phyloP scores from a whole-genome alignment of 2,329 filamentous ascomycete species.

The Pseudonectria foliicola region DNA sequence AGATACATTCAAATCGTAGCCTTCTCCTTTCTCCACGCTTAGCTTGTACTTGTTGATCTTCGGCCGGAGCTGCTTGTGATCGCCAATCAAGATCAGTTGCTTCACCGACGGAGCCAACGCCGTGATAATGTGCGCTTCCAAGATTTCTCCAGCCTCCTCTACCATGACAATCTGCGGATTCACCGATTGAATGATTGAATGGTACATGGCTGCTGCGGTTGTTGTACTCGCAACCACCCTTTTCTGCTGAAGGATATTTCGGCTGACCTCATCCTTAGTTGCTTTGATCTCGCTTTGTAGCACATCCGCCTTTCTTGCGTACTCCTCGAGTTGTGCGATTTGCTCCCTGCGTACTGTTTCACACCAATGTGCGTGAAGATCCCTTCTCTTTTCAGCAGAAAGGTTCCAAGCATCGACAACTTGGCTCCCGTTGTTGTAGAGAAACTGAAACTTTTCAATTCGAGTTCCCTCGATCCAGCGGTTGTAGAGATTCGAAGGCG shows the following conservation, averaged over 20 bases:
- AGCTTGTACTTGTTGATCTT: conserved; percentile 56
- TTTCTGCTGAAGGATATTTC: conserved; percentile 41
- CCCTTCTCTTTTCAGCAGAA: conserved; percentile 25
- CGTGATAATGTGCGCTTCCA: conserved; percentile 57
- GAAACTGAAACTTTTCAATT: neutral
- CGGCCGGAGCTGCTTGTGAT: conserved; percentile 65
- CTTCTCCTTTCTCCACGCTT: conserved; percentile 55
- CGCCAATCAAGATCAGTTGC: conserved; percentile 64
- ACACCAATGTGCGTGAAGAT: conserved; percentile 36
- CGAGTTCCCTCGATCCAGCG: conserved; percentile 10
- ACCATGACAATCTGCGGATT: conserved; percentile 55
- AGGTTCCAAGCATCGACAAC: conserved; percentile 46
- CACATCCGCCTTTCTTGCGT: conserved; percentile 34
- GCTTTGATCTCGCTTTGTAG: conserved; percentile 34
- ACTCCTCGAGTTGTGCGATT: conserved; percentile 31
- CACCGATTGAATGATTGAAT: conserved; percentile 44
- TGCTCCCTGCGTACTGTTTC: conserved; percentile 42
- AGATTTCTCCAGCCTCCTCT: conserved; percentile 68
- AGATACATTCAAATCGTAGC: conserved; percentile 60
- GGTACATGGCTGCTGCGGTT: conserved; percentile 59
- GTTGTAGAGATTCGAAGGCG: conserved; percentile 11
- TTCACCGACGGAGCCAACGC: conserved; percentile 48
- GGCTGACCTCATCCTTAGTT: conserved; percentile 36
- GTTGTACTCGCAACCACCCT: conserved; percentile 65
- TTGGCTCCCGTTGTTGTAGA: conserved; percentile 13